A percentile compares a stretch with the other conserved stretches of the same genome.
Conservation (phyloP, 2,329 filamentous ascomycete species). For the Colletotrichum abscissum region DNA sequence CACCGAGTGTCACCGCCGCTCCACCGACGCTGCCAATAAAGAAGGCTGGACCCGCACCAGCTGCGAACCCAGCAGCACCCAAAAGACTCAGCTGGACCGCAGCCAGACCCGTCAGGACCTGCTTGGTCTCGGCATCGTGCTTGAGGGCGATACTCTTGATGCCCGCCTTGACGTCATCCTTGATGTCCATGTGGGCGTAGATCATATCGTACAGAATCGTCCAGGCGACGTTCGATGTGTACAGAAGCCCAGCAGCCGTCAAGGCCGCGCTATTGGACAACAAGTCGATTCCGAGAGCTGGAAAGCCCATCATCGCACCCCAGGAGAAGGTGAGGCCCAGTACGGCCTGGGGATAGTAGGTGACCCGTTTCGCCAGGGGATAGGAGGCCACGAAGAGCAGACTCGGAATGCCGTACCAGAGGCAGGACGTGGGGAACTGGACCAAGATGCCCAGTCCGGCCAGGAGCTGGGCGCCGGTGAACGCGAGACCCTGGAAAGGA, state of each 20-base stretch:
- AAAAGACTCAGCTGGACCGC: slow-evolving; percentile 76
- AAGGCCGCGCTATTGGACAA: slow-evolving; percentile 71
- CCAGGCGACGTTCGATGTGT: slow-evolving; percentile 85
- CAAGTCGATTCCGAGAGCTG: slow-evolving; percentile 83
- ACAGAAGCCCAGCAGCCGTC: slow-evolving; percentile 75
- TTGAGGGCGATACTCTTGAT: slow-evolving; percentile 90
- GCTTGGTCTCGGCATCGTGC: slow-evolving; percentile 82
- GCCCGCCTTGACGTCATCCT: slow-evolving; percentile 85
- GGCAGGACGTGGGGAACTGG: slow-evolving; percentile 79
- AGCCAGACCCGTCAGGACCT: slow-evolving; percentile 77
- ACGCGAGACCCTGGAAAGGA: slow-evolving; percentile 77
- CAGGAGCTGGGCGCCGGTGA: slow-evolving; percentile 79
- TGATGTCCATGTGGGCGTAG: slow-evolving; percentile 92
- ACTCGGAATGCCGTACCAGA: slow-evolving; percentile 82
- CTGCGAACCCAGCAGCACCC: slow-evolving; percentile 74
- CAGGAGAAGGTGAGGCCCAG: slow-evolving; percentile 89
- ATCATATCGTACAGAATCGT: slow-evolving; percentile 93
- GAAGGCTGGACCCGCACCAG: slow-evolving; percentile 76
- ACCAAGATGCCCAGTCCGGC: slow-evolving; percentile 79
- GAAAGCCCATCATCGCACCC: slow-evolving; percentile 90
- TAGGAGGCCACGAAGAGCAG: slow-evolving; percentile 80
- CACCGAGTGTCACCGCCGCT: slow-evolving; percentile 67
- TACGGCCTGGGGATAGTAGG: slow-evolving; percentile 87
- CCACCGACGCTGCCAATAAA: slow-evolving; percentile 76
- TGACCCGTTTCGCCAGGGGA: slow-evolving; percentile 86